Base-by-base conservation (phyloP, 805 yeast genomes). In the Kockiozyma suomiensis region DNA sequence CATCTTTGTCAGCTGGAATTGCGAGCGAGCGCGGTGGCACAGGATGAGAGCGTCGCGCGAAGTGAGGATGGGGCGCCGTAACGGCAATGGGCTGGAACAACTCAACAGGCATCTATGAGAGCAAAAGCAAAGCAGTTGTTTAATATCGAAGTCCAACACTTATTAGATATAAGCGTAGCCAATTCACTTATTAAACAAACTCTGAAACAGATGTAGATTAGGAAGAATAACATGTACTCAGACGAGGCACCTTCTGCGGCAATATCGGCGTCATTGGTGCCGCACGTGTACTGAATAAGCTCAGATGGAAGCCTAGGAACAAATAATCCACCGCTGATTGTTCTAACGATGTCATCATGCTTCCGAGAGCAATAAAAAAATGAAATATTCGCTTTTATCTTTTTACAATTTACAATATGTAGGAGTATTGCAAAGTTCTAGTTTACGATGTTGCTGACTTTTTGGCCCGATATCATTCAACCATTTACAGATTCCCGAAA, bases 21-120 rank as follows among this genome's bases (percentile, higher is more conserved):
- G 50, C 32, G 4, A 56, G 42, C n/a, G 61, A 38, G 19, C 50
- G 41, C 15, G 66, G 67, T 40, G 45, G 61, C 12, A 17, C 28
- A 3, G 66, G 67, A 30, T 64, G 67, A 6, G 61, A 40, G 10
- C 54, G 52, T 10, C 61, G 54, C 17, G 38, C 8, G 47, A 64
- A 62, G 23, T 47, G 53, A 21, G 66, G 54, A 35, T 52, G 60
- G 33, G 66, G 66, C 6, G 65, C 59, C 7, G 66, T 51, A 7
- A 43, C 46, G 19, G 62, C 66, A 12, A 60, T 50, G n/a, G 61
- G 58, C 13, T 52, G 48, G 58, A 62, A 62, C n/a, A 62, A 33
- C 19, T 62, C 61, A 10, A 58, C 59, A 12, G 64, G 54, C 54
- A 42, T 26, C 30, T n/a, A n/a, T n/a, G n/a, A n/a, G n/a, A n/a